These are phyloP conservation scores for Annona cherimola DNA, from an alignment of 164 flowering plant genomes.

Conservation along the genomic window DNA sequence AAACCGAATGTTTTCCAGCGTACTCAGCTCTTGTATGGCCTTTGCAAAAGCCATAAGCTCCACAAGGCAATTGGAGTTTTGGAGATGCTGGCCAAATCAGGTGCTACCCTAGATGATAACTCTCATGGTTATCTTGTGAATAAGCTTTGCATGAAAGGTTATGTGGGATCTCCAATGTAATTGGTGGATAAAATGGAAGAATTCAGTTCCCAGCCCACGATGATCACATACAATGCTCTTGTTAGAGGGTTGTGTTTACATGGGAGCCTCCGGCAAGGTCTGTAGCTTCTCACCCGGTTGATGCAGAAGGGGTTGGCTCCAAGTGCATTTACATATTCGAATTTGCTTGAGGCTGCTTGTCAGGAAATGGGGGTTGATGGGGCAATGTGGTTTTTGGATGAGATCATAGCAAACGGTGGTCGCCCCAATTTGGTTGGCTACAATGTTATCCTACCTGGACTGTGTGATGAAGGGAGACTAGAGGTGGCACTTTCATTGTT, in stretches of 20 bases:
- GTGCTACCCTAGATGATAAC: conserved; percentile 51
- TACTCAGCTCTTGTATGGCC: conserved; percentile 66
- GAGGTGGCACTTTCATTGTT: conserved; percentile 66
- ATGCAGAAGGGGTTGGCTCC: conserved; percentile 67
- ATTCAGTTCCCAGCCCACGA: conserved; percentile 53
- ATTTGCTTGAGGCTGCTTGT: conserved; percentile 73
- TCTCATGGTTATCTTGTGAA: conserved; percentile 62
- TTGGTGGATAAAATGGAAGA: conserved; percentile 79
- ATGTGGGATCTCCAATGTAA: conserved; percentile 81
- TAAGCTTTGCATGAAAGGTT: conserved; percentile 64
- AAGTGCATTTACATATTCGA: conserved; percentile 73
- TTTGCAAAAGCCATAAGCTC: conserved; percentile 56
- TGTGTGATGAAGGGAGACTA: conserved; percentile 75
- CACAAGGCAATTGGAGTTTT: conserved; percentile 63
- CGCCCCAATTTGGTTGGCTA: conserved; percentile 77
- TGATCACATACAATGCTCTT: conserved; percentile 66
- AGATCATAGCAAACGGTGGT: conserved; percentile 68
- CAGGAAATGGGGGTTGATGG: conserved; percentile 77
- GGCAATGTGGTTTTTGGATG: conserved; percentile 67
- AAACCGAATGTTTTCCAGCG: conserved; percentile 65
- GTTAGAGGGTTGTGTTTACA: conserved; percentile 71
- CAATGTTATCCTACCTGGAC: conserved; percentile 77
- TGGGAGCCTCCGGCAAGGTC: conserved; percentile 52
- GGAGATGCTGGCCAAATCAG: conserved; percentile 69
- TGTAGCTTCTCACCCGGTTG: conserved; percentile 63